phyloP scores from a whole-genome alignment of 2,329 filamentous ascomycete genomes.

The Tolypocladium inflatum region DNA sequence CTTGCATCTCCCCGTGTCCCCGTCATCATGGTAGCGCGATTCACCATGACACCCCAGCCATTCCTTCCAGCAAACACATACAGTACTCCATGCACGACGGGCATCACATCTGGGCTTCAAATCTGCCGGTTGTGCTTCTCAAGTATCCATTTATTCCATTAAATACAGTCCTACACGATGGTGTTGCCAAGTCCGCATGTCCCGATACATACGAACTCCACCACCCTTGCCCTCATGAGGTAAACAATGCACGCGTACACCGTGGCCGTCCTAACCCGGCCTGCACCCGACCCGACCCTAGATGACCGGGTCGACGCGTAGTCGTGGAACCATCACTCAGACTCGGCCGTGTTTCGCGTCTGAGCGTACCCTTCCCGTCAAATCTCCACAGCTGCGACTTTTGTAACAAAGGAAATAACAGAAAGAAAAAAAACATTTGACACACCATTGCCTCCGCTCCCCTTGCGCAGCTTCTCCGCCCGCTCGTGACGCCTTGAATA shows the following conservation, averaged over 20 bases:
- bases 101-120: neutral
- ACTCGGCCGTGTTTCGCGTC: neutral
- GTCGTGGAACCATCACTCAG: neutral
- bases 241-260: neutral
- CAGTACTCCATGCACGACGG: neutral
- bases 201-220: neutral
- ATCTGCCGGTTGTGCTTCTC: neutral
- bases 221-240: neutral
- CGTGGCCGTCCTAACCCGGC: neutral
- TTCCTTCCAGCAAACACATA: neutral
- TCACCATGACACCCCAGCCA: neutral
- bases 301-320: neutral
- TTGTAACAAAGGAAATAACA: conserved; percentile 1
- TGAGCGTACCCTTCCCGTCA: neutral
- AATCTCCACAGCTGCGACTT: neutral
- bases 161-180: neutral
- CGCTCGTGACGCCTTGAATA: conserved; percentile 3
- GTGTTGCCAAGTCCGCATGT: neutral
- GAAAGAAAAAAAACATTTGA: neutral
- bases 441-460: conserved; percentile 2
- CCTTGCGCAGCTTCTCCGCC: conserved; percentile 4
- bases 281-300: neutral
- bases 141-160: neutral
- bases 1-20: neutral
- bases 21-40: neutral